These are phyloP conservation scores for Paecilomyces sp. DNA, from an alignment of 2,329 filamentous ascomycete species.

Conservation along the genomic window DNA sequence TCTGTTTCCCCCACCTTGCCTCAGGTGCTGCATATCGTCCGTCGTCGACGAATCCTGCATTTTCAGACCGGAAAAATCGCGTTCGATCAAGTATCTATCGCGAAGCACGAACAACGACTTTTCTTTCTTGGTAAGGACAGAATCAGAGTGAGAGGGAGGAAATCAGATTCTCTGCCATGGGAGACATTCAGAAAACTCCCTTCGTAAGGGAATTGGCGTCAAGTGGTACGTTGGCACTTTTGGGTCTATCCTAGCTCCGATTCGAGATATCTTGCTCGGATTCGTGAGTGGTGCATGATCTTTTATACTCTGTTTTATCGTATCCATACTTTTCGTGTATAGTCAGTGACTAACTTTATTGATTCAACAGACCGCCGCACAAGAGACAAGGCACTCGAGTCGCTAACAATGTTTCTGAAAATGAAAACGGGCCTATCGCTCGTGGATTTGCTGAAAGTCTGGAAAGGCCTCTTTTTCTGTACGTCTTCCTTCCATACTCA, in stretches of 20 bases:
- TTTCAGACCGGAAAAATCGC: no score
- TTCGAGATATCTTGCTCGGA: no score
- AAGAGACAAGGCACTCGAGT: slow-evolving; percentile 68
- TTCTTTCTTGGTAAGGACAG: neutral
- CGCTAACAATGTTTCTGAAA: slow-evolving; percentile 70
- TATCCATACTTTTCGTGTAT: no score
- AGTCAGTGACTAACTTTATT: neutral
- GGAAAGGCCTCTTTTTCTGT: slow-evolving; percentile 90
- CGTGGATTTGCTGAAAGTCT: slow-evolving; percentile 76
- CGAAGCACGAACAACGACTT: neutral
- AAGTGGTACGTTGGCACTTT: slow-evolving; percentile 54
- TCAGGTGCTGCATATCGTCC: neutral
- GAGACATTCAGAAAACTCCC: slow-evolving; percentile 45
- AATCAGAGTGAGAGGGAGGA: neutral
- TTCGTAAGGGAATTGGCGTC: slow-evolving; percentile 81
- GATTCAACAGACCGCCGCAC: slow-evolving; percentile 60
- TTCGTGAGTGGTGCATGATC: no score
- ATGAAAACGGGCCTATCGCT: slow-evolving; percentile 55
- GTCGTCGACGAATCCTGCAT: no score
- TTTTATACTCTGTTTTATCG: no score
- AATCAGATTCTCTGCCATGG: slow-evolving; percentile 1
- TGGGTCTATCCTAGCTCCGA: no score
- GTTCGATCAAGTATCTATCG: neutral
- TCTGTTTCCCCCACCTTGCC: neutral
- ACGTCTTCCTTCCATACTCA: slow-evolving; percentile 14